Percentiles rank a stretch among this genome's conserved stretches.
Conservation (phyloP, 306 rosid species). For the Acacia crassicarpa region DNA sequence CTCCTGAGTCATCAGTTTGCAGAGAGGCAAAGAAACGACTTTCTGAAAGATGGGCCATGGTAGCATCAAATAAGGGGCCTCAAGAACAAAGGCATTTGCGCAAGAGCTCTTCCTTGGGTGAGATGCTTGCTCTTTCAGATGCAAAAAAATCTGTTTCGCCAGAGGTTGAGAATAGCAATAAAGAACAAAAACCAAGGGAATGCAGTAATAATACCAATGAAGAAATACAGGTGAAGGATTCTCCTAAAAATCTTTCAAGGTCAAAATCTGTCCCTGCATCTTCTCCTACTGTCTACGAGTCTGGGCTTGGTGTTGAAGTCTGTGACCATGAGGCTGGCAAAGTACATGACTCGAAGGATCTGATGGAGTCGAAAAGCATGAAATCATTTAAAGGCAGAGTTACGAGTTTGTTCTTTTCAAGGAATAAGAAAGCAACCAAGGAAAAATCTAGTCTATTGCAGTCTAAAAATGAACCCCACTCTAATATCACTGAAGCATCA, state of each 20-base stretch:
- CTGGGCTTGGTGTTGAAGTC: conserved; percentile 43
- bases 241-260: conserved; percentile 68
- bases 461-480: conserved; percentile 41
- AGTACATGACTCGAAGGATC: conserved; percentile 49
- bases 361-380: conserved; percentile 57
- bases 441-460: conserved; percentile 53
- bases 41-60: conserved; percentile 90
- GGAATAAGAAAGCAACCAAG: conserved; percentile 69
- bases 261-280: conserved; percentile 73
- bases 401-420: conserved; percentile 82
- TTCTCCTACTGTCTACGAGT: conserved; percentile 55
- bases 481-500: conserved; percentile 41
- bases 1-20: conserved; percentile 92
- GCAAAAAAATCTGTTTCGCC: conserved; percentile 50
- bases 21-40: conserved; percentile 95
- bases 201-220: conserved; percentile 46
- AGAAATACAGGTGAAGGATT: conserved; percentile 38
- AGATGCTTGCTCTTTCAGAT: conserved; percentile 88
- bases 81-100: conserved; percentile 59
- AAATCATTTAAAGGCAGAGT: conserved; percentile 83
- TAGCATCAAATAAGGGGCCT: conserved; percentile 59
- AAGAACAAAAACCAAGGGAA: conserved; percentile 54
- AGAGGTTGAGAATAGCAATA: conserved; percentile 39
- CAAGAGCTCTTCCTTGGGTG: conserved; percentile 90
- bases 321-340: conserved; percentile 43